Conservation (phyloP, 2,329 filamentous ascomycete species). For the Aspergillus niger region DNA sequence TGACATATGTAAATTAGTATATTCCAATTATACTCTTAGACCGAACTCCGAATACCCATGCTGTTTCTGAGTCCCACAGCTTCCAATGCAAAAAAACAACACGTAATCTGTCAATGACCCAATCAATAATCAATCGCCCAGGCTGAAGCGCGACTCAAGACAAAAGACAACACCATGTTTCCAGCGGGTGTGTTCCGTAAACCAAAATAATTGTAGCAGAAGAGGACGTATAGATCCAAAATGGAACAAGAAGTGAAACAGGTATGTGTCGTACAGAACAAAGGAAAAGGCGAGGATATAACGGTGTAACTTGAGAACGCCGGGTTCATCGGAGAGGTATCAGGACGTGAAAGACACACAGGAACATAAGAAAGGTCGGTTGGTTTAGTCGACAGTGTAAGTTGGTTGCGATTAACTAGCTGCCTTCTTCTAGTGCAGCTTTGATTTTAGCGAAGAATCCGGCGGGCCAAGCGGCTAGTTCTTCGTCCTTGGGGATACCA, state of each 20-base stretch:
- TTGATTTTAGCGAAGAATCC: constrained; percentile 53
- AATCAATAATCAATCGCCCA: neutral
- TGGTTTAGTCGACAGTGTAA: neutral
- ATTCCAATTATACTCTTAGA: constrained; percentile 8
- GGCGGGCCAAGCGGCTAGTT: constrained; percentile 52
- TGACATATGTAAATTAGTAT: neutral
- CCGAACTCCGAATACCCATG: constrained; percentile 5
- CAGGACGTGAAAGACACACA: neutral
- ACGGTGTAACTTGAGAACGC: neutral
- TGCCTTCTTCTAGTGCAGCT: constrained; percentile 45
- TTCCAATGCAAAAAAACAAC: constrained; percentile 13
- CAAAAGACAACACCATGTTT: neutral
- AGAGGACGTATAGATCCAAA: neutral
- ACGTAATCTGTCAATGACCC: neutral
- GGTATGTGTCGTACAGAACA: neutral
- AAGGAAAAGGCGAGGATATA: neutral
- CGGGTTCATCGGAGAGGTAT: neutral
- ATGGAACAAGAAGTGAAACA: neutral
- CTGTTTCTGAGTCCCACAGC: neutral
- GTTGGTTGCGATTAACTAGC: neutral
- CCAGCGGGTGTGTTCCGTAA: neutral
- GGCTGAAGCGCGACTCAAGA: constrained; percentile 9
- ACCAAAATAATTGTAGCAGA: neutral
- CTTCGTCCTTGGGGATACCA: constrained; percentile 58
- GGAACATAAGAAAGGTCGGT: neutral